Evolutionary conservation across 345 rosid genomes (phyloP), one percentile per base, ranked within the genome.

Genomic region (Erysimum cheiranthoides): DNA sequence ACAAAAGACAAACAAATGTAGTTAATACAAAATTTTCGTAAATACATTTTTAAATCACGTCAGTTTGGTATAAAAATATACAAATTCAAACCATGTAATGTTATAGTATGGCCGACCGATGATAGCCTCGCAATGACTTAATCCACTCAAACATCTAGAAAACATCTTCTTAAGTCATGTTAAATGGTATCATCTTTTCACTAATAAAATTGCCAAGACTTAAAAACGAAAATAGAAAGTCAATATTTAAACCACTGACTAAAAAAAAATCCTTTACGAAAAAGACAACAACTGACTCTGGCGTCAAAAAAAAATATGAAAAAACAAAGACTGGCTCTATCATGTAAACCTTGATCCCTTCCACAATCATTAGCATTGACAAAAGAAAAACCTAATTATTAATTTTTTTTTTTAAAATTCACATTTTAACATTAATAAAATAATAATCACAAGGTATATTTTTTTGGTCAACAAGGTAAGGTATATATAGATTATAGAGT

Each of bases 81-180:
- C 51, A 39, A 39, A 53, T 68, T 68, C 30, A 68, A 70, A 32
- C 14, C 18, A 70, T 11, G 43, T 57, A 57, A 57, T 73, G 70
- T 13, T 14, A 73, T 51, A 39, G 30, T 47, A 21, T 73, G 64
- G 72, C 78, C 72, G 72, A 66, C 72, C 34, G 59, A 74, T 66
- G 66, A 74, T 66, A 27, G 25, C 42, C 34, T 36, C 8, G 28
- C 58, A 35, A 35, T 32, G 66, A 73, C 78, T 46, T 66, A 65
- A 63, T 31, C 71, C 36, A 14, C 66, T 74, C 8, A 57, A 66
- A 57, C 30, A 35, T 45, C 40, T 7, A 73, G 18, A 74, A 35
- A 17, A 65, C 62, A 7, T 53, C 16, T 56, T 47, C 39, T 35
- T 12, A 36, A 35, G 13, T 25, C 49, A 57, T 73, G 31, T 30